These are phyloP conservation scores for Yarrowia bubula DNA, from an alignment of 805 yeast genomes.

Conservation along the genomic window DNA sequence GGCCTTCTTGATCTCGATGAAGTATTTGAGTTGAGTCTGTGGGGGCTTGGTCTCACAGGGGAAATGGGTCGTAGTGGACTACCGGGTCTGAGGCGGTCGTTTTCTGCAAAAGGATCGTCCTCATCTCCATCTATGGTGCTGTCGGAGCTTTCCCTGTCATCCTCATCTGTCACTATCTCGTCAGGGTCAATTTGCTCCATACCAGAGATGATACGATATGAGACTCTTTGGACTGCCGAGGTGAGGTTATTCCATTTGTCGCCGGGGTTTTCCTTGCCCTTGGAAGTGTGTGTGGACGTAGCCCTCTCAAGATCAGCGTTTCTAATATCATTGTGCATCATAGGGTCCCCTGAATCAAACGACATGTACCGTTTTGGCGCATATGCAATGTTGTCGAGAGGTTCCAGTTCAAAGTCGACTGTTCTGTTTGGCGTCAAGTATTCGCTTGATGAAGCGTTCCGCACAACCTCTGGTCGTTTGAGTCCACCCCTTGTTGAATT, in stretches of 20 bases:
- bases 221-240: constrained; percentile 1
- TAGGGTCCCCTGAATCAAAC: constrained; percentile 1
- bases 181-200: constrained; percentile 2
- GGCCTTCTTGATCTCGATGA: constrained; percentile 7
- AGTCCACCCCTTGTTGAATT: neutral
- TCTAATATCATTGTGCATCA: neutral
- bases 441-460: neutral
- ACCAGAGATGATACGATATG: constrained; percentile 9
- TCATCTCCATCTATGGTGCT: neutral
- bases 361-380: neutral
- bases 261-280: neutral
- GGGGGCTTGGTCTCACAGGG: neutral
- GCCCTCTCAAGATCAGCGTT: constrained; percentile 10
- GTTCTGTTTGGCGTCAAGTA: constrained; percentile 5
- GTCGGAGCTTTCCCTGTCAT: neutral
- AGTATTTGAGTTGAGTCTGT: neutral
- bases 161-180: neutral
- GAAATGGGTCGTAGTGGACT: constrained; percentile 3
- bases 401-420: constrained; percentile 5
- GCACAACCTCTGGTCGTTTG: neutral
- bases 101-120: neutral
- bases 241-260: constrained; percentile 12
- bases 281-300: neutral
- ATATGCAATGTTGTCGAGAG: neutral
- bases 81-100: neutral